Conservation (phyloP, 768 basidiomycete genomes). For the Dioszegia aurantiaca region DNA sequence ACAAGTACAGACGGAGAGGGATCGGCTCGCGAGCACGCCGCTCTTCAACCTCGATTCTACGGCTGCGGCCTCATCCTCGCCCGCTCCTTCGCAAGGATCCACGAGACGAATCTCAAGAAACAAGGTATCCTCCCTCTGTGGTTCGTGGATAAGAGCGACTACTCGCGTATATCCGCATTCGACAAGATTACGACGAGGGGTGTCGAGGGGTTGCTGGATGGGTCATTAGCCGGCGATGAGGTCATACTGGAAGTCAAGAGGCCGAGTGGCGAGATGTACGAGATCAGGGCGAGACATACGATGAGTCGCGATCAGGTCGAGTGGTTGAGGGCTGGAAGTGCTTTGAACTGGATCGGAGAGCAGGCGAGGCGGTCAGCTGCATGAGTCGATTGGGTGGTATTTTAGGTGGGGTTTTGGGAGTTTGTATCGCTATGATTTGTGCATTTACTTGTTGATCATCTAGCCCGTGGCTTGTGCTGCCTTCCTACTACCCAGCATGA, state of each 20-base stretch:
- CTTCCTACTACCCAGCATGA: too few species aligned
- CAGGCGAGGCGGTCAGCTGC: slow-evolving; percentile 22
- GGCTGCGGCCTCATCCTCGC: slow-evolving; percentile 85
- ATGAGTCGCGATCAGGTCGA: slow-evolving; percentile 85
- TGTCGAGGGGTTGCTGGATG: slow-evolving; percentile 61
- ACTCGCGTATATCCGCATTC: slow-evolving; percentile 71
- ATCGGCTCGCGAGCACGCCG: slow-evolving; percentile 95
- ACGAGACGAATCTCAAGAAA: slow-evolving; percentile 98
- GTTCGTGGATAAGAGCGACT: slow-evolving; percentile 83
- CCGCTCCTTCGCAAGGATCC: slow-evolving; percentile 93
- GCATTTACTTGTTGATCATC: not conserved
- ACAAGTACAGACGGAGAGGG: slow-evolving; percentile 74
- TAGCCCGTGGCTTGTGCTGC: too few species aligned
- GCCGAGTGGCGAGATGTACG: slow-evolving; percentile 62
- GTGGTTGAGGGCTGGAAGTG: slow-evolving; percentile 85
- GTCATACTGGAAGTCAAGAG: slow-evolving; percentile 65
- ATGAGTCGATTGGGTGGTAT: not conserved
- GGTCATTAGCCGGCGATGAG: slow-evolving; percentile 54
- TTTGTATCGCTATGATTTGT: not conserved
- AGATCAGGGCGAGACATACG: slow-evolving; percentile 76
- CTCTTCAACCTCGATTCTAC: slow-evolving; percentile 91
- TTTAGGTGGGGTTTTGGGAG: not conserved
- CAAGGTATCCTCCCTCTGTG: slow-evolving; percentile 96
- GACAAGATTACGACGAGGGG: slow-evolving; percentile 81
- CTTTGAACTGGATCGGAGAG: slow-evolving; percentile 72